Evolutionary conservation across 768 basidiomycete species (phyloP), one percentile per base, ranked within the genome.

Genomic region (Kwoniella sp.): DNA sequence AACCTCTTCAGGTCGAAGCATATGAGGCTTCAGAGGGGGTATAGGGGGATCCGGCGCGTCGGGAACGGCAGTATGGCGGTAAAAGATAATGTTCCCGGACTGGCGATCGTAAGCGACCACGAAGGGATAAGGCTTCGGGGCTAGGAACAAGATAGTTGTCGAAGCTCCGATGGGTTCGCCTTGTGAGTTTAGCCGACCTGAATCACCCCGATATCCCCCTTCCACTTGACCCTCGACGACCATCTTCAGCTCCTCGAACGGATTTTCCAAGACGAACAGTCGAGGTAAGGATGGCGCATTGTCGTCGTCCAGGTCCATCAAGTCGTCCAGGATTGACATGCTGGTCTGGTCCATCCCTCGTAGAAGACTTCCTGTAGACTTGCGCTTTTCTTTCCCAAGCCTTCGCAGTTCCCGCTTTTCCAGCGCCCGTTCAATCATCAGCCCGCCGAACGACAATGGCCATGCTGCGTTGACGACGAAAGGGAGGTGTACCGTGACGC

Each of bases 371-470:
- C 45, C 27, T 8, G 47, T 31, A 36, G 22, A 36, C 39, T 44
- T 26, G 12, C 31, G 23, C 29, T 60, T 56, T 14, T 32, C 49
- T 46, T 50, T 52, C 8, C 37, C 41, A 6, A 56, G 28, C 32
- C 41, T 48, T n/a, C 62, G 33, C 29, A 38, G n/a, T 46, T 62
- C 67, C 27, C 63, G 50, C 25, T 56, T 58, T 44, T 69, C 65
- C 49, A 67, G 44, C n/a, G 49, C 49, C 5, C 70, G 52, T 50
- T 74, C 69, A 11, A 74, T 33, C 36, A 72, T 46, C 14, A 72
- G 19, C 2, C 73, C 73, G n/a, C 65, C 66, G 2, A 10, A 25
- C 8, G 50, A 44, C 3, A 64, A 29, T 1, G 69, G 36, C 70
- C 67, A 71, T 2, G 56, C 70, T 7, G 41, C 43, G 14, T 67